phyloP scores from a whole-genome alignment of 202 grass and related monocot genomes.

The Bolboschoenoplectus hybrid region DNA sequence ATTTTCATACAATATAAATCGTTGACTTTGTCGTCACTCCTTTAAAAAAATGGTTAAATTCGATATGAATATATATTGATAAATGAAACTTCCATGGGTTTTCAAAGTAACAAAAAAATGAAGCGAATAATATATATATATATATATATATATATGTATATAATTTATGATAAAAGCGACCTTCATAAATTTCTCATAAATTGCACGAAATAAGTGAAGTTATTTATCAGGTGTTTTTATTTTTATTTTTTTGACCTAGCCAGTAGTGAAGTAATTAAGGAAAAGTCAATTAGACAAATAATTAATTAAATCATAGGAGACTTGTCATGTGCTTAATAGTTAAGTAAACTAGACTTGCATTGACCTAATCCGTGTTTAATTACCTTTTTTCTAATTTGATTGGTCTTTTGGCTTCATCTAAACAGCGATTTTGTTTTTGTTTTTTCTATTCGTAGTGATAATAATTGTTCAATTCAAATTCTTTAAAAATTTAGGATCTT shows the following conservation, averaged over 20 bases:
- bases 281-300: background rate
- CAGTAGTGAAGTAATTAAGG: background rate
- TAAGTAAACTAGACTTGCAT: conserved; percentile 1
- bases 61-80: background rate
- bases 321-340: conserved; percentile 42
- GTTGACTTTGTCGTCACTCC: background rate
- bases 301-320: background rate
- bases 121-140: background rate
- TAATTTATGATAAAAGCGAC: background rate
- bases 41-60: background rate
- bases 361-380: conserved; percentile 47
- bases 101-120: background rate
- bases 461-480: background rate
- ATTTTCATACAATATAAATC: background rate
- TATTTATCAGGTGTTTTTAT: background rate
- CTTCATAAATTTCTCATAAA: background rate
- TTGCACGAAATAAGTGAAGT: background rate
- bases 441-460: background rate
- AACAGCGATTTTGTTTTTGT: background rate
- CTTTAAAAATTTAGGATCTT: background rate
- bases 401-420: conserved; percentile 28
- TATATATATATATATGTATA: background rate
- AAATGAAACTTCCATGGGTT: background rate
- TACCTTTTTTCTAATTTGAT: conserved; percentile 26
- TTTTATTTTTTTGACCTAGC: background rate